These are phyloP conservation scores for Podospora sp. DNA, from an alignment of 495 filamentous ascomycete species.

Conservation along the genomic window DNA sequence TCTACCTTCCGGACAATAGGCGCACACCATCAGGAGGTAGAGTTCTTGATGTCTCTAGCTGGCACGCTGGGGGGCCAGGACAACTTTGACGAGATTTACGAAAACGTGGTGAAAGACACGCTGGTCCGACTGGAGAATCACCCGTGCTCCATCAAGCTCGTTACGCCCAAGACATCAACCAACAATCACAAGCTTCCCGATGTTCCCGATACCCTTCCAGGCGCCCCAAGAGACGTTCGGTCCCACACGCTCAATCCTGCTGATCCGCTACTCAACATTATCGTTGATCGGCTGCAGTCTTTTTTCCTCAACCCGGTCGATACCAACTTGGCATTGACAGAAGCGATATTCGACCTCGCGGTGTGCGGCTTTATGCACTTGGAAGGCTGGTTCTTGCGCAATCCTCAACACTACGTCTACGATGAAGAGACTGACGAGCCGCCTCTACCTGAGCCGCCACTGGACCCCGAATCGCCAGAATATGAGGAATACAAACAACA, in stretches of 20 bases:
- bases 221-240: slow-evolving; percentile 57
- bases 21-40: slow-evolving; percentile 77
- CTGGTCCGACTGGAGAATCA: slow-evolving; percentile 78
- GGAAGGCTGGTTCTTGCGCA: slow-evolving; percentile 86
- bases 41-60: slow-evolving; percentile 71
- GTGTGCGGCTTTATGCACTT: slow-evolving; percentile 80
- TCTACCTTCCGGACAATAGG: slow-evolving; percentile 68
- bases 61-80: slow-evolving; percentile 70
- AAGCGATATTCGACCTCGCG: slow-evolving; percentile 77
- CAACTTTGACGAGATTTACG: slow-evolving; percentile 76
- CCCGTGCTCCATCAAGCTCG: slow-evolving; percentile 64
- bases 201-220: slow-evolving; percentile 54
- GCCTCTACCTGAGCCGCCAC: slow-evolving; percentile 28
- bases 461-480: slow-evolving; percentile 41
- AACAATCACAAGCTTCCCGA: slow-evolving; percentile 54
- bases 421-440: slow-evolving; percentile 46
- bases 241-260: slow-evolving; percentile 65
- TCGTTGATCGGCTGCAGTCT: slow-evolving; percentile 68
- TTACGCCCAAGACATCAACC: slow-evolving; percentile 56
- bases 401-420: slow-evolving; percentile 63
- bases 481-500: slow-evolving; percentile 48
- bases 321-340: slow-evolving; percentile 83
- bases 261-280: slow-evolving; percentile 73
- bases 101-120: slow-evolving; percentile 79
- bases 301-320: slow-evolving; percentile 92